Percentiles rank a stretch among this genome's conserved stretches.
Evolutionary conservation across 106 monocot species (phyloP).

Genomic region (Apostasia shenzhenica): DNA sequence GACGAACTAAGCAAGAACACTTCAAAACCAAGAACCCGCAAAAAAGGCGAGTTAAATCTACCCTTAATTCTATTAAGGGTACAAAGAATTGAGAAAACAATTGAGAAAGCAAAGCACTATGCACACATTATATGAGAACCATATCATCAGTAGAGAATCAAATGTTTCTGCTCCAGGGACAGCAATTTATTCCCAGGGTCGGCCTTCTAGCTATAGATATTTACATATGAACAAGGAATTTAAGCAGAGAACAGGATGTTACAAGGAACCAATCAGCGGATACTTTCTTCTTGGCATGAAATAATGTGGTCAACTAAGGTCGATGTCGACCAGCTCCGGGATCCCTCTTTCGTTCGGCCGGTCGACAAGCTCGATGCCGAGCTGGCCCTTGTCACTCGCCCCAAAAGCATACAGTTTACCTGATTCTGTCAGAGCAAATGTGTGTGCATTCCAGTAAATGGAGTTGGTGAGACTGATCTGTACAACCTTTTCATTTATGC

Average conservation of each 20-base stretch:
- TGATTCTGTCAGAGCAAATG: slow-evolving; percentile 87
- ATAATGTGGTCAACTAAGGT: slow-evolving; percentile 46
- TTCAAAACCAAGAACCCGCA: too few relatives aligned
- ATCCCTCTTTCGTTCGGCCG: slow-evolving; percentile 63
- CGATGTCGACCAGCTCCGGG: slow-evolving; percentile 71
- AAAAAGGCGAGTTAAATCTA: too few relatives aligned
- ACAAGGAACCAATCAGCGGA: not conserved
- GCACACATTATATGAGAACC: not conserved
- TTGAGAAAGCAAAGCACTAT: not conserved
- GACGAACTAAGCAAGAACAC: too few relatives aligned
- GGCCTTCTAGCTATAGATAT: slow-evolving; percentile 17
- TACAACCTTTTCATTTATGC: slow-evolving; percentile 65
- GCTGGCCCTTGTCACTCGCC: slow-evolving; percentile 93
- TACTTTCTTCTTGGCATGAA: not conserved
- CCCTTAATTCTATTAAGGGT: too few relatives aligned
- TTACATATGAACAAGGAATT: slow-evolving; percentile 32
- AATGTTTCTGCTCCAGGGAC: not conserved
- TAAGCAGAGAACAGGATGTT: slow-evolving; percentile 6
- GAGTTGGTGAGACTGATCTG: slow-evolving; percentile 97
- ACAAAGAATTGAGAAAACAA: too few relatives aligned
- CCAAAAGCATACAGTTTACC: slow-evolving; percentile 91
- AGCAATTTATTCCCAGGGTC: not conserved
- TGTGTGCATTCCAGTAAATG: slow-evolving; percentile 95
- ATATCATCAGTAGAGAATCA: not conserved
- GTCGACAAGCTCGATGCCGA: slow-evolving; percentile 61